A percentile compares a stretch with the other conserved stretches of the same genome.
Conservation (phyloP, 73 alveolate species). For the Tetrahymena borealis region DNA sequence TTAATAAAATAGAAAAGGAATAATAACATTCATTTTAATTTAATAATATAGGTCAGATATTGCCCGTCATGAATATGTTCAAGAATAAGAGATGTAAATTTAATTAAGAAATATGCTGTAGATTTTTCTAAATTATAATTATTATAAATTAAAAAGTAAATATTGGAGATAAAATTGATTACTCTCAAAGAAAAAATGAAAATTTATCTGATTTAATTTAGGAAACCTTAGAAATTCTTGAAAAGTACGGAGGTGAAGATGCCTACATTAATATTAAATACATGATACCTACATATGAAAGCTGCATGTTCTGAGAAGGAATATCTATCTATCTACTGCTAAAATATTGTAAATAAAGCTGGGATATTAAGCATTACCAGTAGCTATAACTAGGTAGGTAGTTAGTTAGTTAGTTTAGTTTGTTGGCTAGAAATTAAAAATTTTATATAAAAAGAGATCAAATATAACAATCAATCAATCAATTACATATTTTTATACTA, state of each 20-base stretch:
- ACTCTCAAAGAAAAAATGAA: constrained; percentile 83
- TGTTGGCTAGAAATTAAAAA: too few species aligned
- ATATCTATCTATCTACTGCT: neutral
- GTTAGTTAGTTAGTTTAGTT: too few species aligned
- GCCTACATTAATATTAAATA: constrained; percentile 97
- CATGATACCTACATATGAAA: constrained; percentile 98
- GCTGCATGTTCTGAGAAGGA: constrained; percentile 69
- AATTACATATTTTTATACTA: too few species aligned
- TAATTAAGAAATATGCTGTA: constrained; percentile 6
- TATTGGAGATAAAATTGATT: constrained; percentile 93
- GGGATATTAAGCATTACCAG: neutral
- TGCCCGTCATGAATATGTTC: constrained; percentile 89
- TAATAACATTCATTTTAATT: neutral
- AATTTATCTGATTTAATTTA: constrained; percentile 93
- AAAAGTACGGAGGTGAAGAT: constrained; percentile 98
- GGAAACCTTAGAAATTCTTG: constrained; percentile 96
- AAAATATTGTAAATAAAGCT: neutral
- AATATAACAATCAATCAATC: too few species aligned
- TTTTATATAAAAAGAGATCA: too few species aligned
- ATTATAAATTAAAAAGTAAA: constrained; percentile 28
- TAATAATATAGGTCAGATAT: constrained; percentile 46
- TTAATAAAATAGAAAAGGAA: neutral
- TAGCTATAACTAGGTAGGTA: neutral
- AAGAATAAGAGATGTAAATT: constrained; percentile 77
- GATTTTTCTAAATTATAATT: too few species aligned